phyloP scores from a whole-genome alignment of 371 early-diverging fungal species.

The Coemansia sp. region DNA sequence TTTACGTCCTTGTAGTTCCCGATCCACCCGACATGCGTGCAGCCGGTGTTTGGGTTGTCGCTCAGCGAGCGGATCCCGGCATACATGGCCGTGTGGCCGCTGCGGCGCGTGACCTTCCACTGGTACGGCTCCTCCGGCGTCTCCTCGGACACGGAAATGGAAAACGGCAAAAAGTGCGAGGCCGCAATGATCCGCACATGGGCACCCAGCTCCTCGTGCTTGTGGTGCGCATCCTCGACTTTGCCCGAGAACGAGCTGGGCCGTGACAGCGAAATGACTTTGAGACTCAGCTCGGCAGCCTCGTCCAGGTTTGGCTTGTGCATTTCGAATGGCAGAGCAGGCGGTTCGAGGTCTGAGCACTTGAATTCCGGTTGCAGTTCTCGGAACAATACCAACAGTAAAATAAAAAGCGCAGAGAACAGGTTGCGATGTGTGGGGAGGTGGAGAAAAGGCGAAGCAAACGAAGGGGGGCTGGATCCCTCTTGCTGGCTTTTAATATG shows the following conservation, averaged over 20 bases:
- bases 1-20: slow-evolving; percentile 43
- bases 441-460: neutral
- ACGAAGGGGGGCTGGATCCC: neutral
- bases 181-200: slow-evolving; percentile 41
- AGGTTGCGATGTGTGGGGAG: neutral
- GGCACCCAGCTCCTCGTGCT: slow-evolving; percentile 25
- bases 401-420: neutral
- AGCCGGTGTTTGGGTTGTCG: slow-evolving; percentile 34
- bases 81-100: slow-evolving; percentile 54
- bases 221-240: slow-evolving; percentile 11
- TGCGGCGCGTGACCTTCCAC: slow-evolving; percentile 47
- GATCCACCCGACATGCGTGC: slow-evolving; percentile 46
- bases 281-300: slow-evolving; percentile 38
- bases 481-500: neutral
- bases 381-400: neutral
- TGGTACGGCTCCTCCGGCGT: slow-evolving; percentile 43
- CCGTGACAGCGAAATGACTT: slow-evolving; percentile 40
- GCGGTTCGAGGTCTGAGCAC: neutral
- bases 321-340: slow-evolving; percentile 16
- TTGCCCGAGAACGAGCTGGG: slow-evolving; percentile 38
- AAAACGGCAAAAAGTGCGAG: slow-evolving; percentile 48
- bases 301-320: slow-evolving; percentile 33
- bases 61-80: slow-evolving; percentile 51
- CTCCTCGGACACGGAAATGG: slow-evolving; percentile 34
- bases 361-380: neutral